phyloP scores from a whole-genome alignment of 345 rosid species.

The Hevea brasiliensis region DNA sequence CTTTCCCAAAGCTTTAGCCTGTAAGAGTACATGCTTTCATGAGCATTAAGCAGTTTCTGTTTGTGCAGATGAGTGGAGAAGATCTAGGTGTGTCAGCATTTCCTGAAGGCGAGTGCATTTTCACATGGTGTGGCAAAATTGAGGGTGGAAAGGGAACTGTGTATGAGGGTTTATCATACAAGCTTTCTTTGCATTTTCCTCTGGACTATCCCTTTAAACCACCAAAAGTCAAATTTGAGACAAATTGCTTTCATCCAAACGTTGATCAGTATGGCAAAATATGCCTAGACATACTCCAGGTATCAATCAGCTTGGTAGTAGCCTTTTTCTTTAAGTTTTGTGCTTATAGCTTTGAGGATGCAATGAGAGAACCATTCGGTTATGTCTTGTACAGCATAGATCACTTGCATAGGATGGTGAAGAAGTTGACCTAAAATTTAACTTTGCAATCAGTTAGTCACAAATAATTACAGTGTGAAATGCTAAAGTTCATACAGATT shows the following conservation, averaged over 20 bases:
- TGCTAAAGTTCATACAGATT: background rate
- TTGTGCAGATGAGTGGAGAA: constrained; percentile 30
- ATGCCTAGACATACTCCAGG: constrained; percentile 41
- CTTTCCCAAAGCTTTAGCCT: background rate
- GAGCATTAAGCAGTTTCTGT: background rate
- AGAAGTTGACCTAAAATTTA: background rate
- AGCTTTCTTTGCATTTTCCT: constrained; percentile 30
- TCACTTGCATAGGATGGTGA: background rate
- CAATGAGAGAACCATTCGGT: background rate
- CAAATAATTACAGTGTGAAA: background rate
- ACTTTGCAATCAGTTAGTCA: background rate
- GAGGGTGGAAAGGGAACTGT: constrained; percentile 30
- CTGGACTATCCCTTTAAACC: constrained; percentile 33
- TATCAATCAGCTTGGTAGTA: background rate
- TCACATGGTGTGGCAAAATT: constrained; percentile 33
- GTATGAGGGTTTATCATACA: constrained; percentile 31
- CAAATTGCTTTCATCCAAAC: constrained; percentile 34
- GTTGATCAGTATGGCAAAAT: constrained; percentile 38
- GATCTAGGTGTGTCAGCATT: constrained; percentile 35
- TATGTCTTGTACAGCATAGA: too few relatives aligned
- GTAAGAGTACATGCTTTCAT: background rate
- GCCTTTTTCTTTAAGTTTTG: background rate
- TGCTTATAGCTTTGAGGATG: background rate
- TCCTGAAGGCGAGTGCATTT: constrained; percentile 35
- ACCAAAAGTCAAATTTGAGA: constrained; percentile 34